These are phyloP conservation scores for Collybia sordida DNA, from an alignment of 768 basidiomycete genomes.

Conservation along the genomic window DNA sequence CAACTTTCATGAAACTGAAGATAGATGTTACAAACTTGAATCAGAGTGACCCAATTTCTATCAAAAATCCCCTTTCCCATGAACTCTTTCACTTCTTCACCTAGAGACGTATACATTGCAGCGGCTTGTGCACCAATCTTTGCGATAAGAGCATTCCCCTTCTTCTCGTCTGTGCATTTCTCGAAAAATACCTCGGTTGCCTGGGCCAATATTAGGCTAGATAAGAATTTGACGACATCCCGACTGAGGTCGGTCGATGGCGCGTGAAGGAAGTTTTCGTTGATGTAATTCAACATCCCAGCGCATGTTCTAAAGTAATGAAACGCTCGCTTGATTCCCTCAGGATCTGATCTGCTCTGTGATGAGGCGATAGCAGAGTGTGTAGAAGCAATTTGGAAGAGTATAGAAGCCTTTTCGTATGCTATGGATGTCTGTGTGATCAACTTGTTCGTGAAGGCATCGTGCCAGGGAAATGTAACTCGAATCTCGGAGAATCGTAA, in stretches of 20 bases:
- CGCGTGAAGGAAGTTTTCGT: slow-evolving; percentile 98
- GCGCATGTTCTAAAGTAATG: slow-evolving; percentile 87
- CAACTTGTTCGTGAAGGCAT: slow-evolving; percentile 93
- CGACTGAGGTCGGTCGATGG: slow-evolving; percentile 93
- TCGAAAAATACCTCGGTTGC: slow-evolving; percentile 97
- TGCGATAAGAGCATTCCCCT: slow-evolving; percentile 69
- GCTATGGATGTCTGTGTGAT: slow-evolving; percentile 96
- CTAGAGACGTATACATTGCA: slow-evolving; percentile 75
- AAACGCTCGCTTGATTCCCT: slow-evolving; percentile 92
- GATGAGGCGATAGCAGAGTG: slow-evolving; percentile 89
- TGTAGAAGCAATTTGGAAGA: slow-evolving; percentile 94
- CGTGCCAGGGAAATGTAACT: slow-evolving; percentile 95
- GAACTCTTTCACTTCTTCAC: slow-evolving; percentile 94
- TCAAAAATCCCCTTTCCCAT: slow-evolving; percentile 96
- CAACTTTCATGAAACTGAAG: not conserved
- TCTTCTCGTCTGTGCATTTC: slow-evolving; percentile 93
- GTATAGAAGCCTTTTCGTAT: slow-evolving; percentile 95
- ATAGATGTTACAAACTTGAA: slow-evolving; percentile 55
- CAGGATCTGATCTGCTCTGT: slow-evolving; percentile 84
- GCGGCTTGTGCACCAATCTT: slow-evolving; percentile 87
- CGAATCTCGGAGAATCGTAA: slow-evolving; percentile 95
- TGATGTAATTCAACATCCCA: slow-evolving; percentile 98
- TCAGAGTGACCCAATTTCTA: slow-evolving; percentile 86
- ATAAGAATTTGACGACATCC: slow-evolving; percentile 92
- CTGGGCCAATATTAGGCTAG: slow-evolving; percentile 87